Conservation (phyloP, 306 rosid genomes). For the Cicer cuneatum region DNA sequence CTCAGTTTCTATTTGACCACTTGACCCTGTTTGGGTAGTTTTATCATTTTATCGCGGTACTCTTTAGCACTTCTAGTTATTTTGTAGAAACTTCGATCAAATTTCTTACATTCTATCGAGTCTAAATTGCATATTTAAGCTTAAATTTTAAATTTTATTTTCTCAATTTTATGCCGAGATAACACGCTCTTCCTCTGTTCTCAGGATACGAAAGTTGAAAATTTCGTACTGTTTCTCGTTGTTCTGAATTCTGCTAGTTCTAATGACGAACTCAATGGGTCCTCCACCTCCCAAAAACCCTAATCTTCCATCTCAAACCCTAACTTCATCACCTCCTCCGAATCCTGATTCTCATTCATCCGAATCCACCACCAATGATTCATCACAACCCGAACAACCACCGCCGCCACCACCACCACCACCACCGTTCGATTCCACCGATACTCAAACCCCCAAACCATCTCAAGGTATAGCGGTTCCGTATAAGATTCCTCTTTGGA, state of each 20-base stretch:
- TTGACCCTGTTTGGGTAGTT: no score
- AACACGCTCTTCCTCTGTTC: no score
- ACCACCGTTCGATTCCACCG: constrained; percentile 23
- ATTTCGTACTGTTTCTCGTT: not conserved
- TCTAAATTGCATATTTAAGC: no score
- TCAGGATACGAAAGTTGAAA: not conserved
- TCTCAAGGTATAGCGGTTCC: constrained; percentile 58
- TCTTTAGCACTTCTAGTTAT: no score
- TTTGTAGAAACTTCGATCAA: no score
- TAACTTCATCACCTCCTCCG: constrained; percentile 49
- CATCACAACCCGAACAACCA: constrained; percentile 31
- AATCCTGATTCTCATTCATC: constrained; percentile 32
- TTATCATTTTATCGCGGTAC: no score
- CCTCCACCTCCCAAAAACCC: constrained; percentile 69
- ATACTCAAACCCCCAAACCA: constrained; percentile 19
- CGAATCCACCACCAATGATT: constrained; percentile 15
- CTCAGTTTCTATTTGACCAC: no score
- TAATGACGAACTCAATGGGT: constrained; percentile 69
- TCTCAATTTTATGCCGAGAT: no score
- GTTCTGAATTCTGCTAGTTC: not conserved
- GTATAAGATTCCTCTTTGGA: constrained; percentile 86
- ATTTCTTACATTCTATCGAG: no score
- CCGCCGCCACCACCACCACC: constrained; percentile 28
- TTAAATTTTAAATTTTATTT: no score
- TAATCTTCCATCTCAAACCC: constrained; percentile 44